Evolutionary conservation across 2,329 filamentous ascomycete species (phyloP), one percentile per base, ranked within the genome.

Genomic region (Apiospora saccharicola): DNA sequence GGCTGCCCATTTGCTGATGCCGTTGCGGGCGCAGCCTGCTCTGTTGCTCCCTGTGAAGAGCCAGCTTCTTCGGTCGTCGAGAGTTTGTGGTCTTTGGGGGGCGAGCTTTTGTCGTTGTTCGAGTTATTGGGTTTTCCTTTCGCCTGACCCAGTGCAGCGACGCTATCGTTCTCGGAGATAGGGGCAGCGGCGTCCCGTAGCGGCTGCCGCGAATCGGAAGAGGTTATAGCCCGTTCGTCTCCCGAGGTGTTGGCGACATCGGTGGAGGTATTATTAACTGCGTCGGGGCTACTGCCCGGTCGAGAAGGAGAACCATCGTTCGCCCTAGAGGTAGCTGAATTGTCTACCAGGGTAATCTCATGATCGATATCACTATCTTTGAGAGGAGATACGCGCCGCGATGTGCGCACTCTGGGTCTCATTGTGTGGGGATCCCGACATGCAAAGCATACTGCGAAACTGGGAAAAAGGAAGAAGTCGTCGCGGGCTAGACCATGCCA

Each of bases 301-400:
- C 41, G 41, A 34, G 41, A 43, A 26, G 67, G 3, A 49, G 37
- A 67, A 4, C 10, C 24, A 22, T 41, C 46, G n/a, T 49, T 44
- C 8, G 22, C 47, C 46, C 22, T 10, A 22, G 57, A 37, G 57
- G 57, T 34, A 46, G 73, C 79, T 74, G 78, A 85, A 71, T 86
- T 83, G 80, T 94, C 91, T 75, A 93, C 85, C 49, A 95, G 88
- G 75, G 80, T 83, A 78, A 95, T 95, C 80, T 91, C 90, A 81
- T 94, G 92, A 77, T 92, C 90, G 78, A 91, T 92, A 76, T 92
- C 90, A 79, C 83, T 84, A 75, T 91, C 89, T 80, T 87, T 86
- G 72, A 90, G 84, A 71, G 84, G 83, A 70, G 84, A 79, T 49
- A 84, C 87, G 77, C 90, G 89, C 78, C 90, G 89, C 75, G 87